Percentiles rank a stretch among this genome's conserved stretches.
Evolutionary conservation across 2,329 filamentous ascomycete species (phyloP).

Genomic region (Pestalotiopsis sp.): DNA sequence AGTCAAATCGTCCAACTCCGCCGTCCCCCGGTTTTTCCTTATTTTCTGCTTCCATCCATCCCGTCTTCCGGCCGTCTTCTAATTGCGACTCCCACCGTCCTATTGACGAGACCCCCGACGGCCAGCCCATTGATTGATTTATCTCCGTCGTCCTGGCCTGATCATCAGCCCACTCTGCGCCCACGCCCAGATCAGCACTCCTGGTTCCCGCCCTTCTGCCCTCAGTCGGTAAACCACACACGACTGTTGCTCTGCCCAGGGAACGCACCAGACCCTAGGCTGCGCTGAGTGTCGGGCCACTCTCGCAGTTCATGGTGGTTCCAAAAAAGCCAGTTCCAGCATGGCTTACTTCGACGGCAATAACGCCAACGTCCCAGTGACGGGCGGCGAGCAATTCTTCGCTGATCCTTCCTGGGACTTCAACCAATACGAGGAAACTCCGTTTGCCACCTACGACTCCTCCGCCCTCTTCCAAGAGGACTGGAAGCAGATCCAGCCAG

Average conservation of each 20-base stretch:
- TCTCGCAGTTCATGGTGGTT: constrained; percentile 16
- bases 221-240: constrained; percentile 7
- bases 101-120: background rate
- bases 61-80: background rate
- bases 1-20: background rate
- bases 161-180: constrained; percentile 18
- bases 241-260: background rate
- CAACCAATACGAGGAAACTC: constrained; percentile 50
- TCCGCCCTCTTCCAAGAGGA: constrained; percentile 37
- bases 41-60: background rate
- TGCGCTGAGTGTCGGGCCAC: constrained; percentile 6
- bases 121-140: constrained; percentile 6
- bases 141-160: constrained; percentile 14
- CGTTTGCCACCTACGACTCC: constrained; percentile 48
- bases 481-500: constrained; percentile 29
- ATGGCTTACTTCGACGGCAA: constrained; percentile 32
- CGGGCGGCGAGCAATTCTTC: constrained; percentile 34
- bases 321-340: constrained; percentile 18
- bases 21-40: background rate
- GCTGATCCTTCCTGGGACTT: constrained; percentile 50
- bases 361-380: constrained; percentile 24
- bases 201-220: constrained; percentile 17
- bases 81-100: constrained; percentile 3
- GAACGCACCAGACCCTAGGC: constrained; percentile 11
- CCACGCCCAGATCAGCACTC: background rate